Evolutionary conservation across 2,329 filamentous ascomycete genomes (phyloP).

Genomic region (Dactylellina leptospora): DNA sequence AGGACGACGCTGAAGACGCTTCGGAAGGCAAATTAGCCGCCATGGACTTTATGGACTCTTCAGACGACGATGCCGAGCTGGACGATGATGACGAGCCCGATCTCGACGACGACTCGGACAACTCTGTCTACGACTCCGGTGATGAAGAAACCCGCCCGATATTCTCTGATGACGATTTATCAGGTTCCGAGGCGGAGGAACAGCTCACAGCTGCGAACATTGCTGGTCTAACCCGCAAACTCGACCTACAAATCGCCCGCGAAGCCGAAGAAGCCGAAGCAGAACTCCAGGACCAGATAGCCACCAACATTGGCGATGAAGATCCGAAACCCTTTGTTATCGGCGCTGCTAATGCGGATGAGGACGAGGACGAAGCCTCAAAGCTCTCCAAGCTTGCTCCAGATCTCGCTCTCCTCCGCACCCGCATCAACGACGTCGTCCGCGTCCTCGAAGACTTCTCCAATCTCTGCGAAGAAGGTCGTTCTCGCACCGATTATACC

Average conservation of each 20-base stretch:
- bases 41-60: constrained; percentile 55
- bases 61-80: constrained; percentile 63
- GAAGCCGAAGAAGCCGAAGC: constrained; percentile 84
- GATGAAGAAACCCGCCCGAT: constrained; percentile 73
- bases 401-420: constrained; percentile 86
- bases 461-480: constrained; percentile 78
- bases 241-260: constrained; percentile 78
- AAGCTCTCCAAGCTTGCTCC: constrained; percentile 77
- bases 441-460: constrained; percentile 89
- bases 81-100: constrained; percentile 61
- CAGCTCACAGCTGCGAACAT: constrained; percentile 95
- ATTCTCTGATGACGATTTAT: constrained; percentile 90
- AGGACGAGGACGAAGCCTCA: constrained; percentile 66
- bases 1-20: constrained; percentile 57
- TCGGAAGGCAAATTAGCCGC: constrained; percentile 51
- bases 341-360: constrained; percentile 69
- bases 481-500: constrained; percentile 88
- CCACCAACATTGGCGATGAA: constrained; percentile 89
- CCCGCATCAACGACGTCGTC: constrained; percentile 89
- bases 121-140: constrained; percentile 73
- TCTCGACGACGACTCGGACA: constrained; percentile 65
- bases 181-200: constrained; percentile 86
- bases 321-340: constrained; percentile 69
- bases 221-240: constrained; percentile 82
- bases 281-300: constrained; percentile 79